Evolutionary conservation across 306 rosid genomes (phyloP).

Genomic region (Elaeagnus macrophylla): DNA sequence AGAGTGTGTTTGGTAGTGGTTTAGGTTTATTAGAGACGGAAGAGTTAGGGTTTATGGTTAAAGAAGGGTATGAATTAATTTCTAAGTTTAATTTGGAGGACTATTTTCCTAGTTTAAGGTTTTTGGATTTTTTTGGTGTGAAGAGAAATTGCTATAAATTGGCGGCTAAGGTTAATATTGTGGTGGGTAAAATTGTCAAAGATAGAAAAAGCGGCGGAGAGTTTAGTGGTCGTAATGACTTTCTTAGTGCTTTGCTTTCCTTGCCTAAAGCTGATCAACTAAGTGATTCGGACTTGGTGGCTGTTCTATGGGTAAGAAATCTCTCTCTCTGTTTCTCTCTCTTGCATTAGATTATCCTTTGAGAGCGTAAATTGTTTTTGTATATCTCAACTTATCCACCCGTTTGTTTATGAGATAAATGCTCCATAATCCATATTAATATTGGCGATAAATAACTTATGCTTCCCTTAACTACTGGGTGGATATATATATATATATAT

Average conservation of each 20-base stretch:
- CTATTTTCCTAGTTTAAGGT: slow-evolving; percentile 41
- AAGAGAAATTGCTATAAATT: slow-evolving; percentile 64
- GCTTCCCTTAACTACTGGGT: no score
- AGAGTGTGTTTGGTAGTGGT: slow-evolving; percentile 65
- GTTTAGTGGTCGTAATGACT: slow-evolving; percentile 37
- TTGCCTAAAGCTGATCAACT: slow-evolving; percentile 55
- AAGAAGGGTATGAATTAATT: slow-evolving; percentile 71
- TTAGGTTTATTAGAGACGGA: slow-evolving; percentile 11
- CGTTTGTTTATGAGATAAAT: no score
- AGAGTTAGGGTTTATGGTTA: slow-evolving; percentile 43
- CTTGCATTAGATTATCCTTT: no score
- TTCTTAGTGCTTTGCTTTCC: slow-evolving; percentile 55
- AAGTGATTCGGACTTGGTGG: slow-evolving; percentile 55
- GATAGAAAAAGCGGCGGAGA: slow-evolving; percentile 28
- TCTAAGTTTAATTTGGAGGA: slow-evolving; percentile 57
- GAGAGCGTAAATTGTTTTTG: no score
- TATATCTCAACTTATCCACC: no score
- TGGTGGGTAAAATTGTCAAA: slow-evolving; percentile 49
- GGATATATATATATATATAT: no score
- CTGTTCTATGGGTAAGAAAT: slow-evolving; percentile 68
- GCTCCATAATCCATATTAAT: no score
- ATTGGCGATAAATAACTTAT: no score
- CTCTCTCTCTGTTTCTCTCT: slow-evolving; percentile 1
- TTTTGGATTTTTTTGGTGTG: slow-evolving; percentile 72
- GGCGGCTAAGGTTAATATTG: slow-evolving; percentile 39